These are phyloP conservation scores for Phaeophleospora eucalypticola DNA, from an alignment of 2,329 filamentous ascomycete species.

Conservation along the genomic window DNA sequence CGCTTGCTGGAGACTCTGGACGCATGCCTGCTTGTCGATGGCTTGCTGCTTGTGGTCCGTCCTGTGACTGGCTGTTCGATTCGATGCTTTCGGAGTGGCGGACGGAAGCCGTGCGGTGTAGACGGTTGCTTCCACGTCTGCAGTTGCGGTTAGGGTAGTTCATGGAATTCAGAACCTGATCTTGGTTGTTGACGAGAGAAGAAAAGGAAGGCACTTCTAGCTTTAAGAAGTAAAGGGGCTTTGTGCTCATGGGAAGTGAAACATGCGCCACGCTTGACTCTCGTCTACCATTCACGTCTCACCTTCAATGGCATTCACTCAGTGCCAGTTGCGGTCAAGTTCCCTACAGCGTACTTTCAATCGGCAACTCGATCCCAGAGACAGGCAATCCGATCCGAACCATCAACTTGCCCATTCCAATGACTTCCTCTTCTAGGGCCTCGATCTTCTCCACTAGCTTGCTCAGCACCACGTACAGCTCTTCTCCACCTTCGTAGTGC, in stretches of 20 bases:
- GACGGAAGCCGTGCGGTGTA: conserved; percentile 5
- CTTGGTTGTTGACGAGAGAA: too few species aligned
- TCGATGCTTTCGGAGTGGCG: conserved; percentile 1
- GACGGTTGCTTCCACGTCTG: not conserved
- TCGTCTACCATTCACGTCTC: not conserved
- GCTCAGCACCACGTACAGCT: not conserved
- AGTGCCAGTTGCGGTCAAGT: not conserved
- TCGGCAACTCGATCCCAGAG: not conserved
- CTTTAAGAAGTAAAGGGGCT: not conserved
- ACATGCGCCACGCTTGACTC: not conserved
- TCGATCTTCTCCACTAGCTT: not conserved
- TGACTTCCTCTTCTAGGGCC: not conserved
- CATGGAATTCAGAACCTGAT: too few species aligned
- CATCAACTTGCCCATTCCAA: not conserved
- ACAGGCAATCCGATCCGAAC: not conserved
- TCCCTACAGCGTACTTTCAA: not conserved
- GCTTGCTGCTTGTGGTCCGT: not conserved
- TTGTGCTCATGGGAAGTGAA: not conserved
- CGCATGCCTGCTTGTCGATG: not conserved
- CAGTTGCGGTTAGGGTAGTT: conserved; percentile 5
- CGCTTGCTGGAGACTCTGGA: not conserved
- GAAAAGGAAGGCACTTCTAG: too few species aligned
- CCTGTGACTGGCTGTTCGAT: not conserved
- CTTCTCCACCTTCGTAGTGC: not conserved
- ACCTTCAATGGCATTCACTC: not conserved